Conservation (phyloP, 805 yeast genomes). For the Candida krabiensis region DNA sequence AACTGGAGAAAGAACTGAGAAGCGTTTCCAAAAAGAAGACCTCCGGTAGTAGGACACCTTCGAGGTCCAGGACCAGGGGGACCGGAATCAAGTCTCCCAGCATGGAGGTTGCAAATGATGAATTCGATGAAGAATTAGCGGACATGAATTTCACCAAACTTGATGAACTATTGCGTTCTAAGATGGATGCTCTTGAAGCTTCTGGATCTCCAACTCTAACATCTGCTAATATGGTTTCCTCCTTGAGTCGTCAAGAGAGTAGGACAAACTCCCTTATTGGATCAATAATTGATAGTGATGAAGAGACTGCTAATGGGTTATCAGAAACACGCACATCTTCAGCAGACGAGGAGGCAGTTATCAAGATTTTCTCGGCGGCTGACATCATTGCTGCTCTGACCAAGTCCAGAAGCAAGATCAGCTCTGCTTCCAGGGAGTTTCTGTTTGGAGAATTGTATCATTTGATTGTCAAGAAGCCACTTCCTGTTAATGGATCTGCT, state of each 20-base stretch:
- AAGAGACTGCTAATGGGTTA: conserved; percentile 5
- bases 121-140: conserved; percentile 21
- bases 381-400: conserved; percentile 46
- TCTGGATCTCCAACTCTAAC: conserved; percentile 4
- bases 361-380: conserved; percentile 34
- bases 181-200: conserved; percentile 10
- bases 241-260: conserved; percentile 23
- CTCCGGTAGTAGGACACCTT: conserved; percentile 18
- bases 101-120: conserved; percentile 15
- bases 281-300: conserved; percentile 19
- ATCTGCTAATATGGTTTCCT: not conserved
- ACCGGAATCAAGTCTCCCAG: conserved; percentile 13
- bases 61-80: conserved; percentile 13
- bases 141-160: conserved; percentile 20
- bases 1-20: conserved; percentile 20
- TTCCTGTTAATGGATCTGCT: conserved; percentile 18
- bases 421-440: conserved; percentile 47
- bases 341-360: conserved; percentile 11
- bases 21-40: conserved; percentile 5
- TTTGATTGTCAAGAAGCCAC: conserved; percentile 43
- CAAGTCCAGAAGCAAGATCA: conserved; percentile 43
- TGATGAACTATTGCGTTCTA: conserved; percentile 22
- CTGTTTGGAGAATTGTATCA: conserved; percentile 51
- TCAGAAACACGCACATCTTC: conserved; percentile 2
- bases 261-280: conserved; percentile 29